Conservation (phyloP, 2,329 filamentous ascomycete genomes). For the Hypoxylon sp. region DNA sequence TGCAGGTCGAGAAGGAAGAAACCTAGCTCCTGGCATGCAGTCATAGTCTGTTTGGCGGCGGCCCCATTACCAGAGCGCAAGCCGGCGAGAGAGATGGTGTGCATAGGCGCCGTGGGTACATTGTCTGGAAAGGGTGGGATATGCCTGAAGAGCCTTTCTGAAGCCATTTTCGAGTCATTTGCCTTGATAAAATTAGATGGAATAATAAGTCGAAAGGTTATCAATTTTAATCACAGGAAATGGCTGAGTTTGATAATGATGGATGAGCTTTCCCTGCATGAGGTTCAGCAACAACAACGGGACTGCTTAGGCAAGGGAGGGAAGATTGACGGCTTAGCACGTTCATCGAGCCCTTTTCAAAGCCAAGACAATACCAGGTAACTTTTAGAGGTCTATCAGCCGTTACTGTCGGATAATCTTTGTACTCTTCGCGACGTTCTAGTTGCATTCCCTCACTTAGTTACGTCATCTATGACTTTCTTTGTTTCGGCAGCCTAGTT, state of each 20-base stretch:
- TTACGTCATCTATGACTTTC: not conserved
- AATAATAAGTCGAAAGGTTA: not conserved
- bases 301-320: not conserved
- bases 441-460: not conserved
- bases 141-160: not conserved
- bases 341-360: not conserved
- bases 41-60: constrained; percentile 3
- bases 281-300: not conserved
- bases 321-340: not conserved
- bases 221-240: not conserved
- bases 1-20: constrained; percentile 19
- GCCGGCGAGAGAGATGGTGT: not conserved
- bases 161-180: not conserved
- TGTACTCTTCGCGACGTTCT: not conserved
- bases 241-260: not conserved
- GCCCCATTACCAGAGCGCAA: constrained; percentile 9
- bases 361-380: not conserved
- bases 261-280: not conserved
- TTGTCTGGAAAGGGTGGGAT: constrained; percentile 15
- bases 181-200: not conserved
- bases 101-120: constrained; percentile 13
- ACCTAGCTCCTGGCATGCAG: constrained; percentile 17
- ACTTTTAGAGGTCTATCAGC: not conserved
- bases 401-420: not conserved
- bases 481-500: not conserved